Conservation (phyloP, 768 basidiomycete genomes). For the Boletus patriciae region DNA sequence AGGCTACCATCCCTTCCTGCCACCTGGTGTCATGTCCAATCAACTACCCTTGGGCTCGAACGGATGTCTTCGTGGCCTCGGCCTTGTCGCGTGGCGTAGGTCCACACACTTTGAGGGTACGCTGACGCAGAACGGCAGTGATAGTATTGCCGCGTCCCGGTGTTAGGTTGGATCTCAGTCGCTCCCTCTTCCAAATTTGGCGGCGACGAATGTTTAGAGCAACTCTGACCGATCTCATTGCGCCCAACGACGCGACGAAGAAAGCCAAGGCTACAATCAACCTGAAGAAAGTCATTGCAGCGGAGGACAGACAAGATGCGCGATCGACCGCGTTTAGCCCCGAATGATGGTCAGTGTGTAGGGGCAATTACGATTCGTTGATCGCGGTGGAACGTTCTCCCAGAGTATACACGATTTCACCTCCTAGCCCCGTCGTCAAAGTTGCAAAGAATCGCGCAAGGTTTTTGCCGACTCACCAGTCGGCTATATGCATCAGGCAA, state of each 20-base stretch:
- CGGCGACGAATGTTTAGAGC: constrained; percentile 80
- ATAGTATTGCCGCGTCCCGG: constrained; percentile 41
- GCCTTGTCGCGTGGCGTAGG: constrained; percentile 93
- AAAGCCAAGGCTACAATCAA: constrained; percentile 89
- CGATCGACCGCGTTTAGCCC: constrained; percentile 48
- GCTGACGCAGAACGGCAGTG: constrained; percentile 91
- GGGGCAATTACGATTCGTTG: constrained; percentile 60
- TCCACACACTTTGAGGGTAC: constrained; percentile 91
- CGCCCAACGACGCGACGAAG: constrained; percentile 92
- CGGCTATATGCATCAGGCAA: too few relatives aligned
- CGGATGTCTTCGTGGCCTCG: constrained; percentile 84
- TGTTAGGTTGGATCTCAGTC: not conserved
- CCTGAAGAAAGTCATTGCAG: constrained; percentile 73
- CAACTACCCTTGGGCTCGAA: constrained; percentile 90
- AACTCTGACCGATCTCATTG: constrained; percentile 81
- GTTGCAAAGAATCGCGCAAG: too few relatives aligned
- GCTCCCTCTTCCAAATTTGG: constrained; percentile 55
- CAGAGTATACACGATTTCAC: constrained; percentile 33
- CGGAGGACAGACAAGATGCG: constrained; percentile 73
- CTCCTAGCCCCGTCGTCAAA: too few relatives aligned
- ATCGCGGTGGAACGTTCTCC: constrained; percentile 82
- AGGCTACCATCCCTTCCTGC: constrained; percentile 78
- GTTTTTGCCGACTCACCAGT: too few relatives aligned
- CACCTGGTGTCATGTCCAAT: constrained; percentile 61
- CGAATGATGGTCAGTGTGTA: constrained; percentile 37